Conservation (phyloP, 2,329 filamentous ascomycete genomes). For the Exophiala spinifera region DNA sequence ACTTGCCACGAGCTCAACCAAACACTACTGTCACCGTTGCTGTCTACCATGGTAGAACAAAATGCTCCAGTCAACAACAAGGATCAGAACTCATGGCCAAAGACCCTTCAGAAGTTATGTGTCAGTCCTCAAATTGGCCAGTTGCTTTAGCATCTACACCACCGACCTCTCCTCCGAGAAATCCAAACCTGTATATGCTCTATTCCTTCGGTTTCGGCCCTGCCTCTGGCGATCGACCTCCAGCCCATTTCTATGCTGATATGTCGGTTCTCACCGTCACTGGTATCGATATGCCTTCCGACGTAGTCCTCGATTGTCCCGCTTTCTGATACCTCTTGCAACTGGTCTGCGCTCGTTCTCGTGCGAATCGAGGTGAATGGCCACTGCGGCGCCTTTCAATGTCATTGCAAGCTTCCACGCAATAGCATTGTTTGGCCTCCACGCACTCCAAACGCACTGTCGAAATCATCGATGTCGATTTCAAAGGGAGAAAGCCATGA, state of each 20-base stretch:
- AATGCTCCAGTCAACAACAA: too few relatives aligned
- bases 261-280: conserved; percentile 24
- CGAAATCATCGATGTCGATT: too few relatives aligned
- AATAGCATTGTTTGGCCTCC: conserved; percentile 28
- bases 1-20: too few relatives aligned
- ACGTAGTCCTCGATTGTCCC: not conserved
- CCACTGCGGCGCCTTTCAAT: conserved; percentile 37
- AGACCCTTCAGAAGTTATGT: too few relatives aligned
- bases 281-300: conserved; percentile 4
- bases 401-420: conserved; percentile 55
- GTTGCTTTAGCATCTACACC: too few relatives aligned
- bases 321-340: conserved; percentile 25
- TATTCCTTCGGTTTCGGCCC: conserved; percentile 6
- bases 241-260: conserved; percentile 30
- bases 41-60: too few relatives aligned
- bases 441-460: not conserved
- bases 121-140: too few relatives aligned
- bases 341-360: conserved; percentile 33
- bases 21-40: too few relatives aligned
- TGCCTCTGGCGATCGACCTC: conserved; percentile 4
- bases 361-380: conserved; percentile 31
- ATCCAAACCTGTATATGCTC: too few relatives aligned
- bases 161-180: too few relatives aligned
- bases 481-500: not conserved
- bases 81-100: too few relatives aligned